A percentile compares a stretch with the other conserved stretches of the same genome.
Evolutionary conservation across 2,329 filamentous ascomycete genomes (phyloP).

Genomic region (Apiospora kogelbergensis): DNA sequence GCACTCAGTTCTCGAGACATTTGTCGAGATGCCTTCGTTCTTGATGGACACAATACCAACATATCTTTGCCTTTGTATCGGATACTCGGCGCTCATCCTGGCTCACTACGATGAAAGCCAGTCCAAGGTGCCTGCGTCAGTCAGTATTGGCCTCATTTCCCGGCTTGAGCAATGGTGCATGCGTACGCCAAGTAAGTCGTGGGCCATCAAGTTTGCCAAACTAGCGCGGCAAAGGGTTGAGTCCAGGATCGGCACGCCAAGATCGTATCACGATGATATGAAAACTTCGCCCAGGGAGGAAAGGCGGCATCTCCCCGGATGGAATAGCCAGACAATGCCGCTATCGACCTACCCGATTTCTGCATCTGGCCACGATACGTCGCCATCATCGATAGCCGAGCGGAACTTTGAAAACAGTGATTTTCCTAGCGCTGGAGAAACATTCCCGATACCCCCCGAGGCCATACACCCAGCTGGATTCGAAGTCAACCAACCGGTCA

Average conservation of each 20-base stretch:
- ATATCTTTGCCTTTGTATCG: conserved; percentile 30
- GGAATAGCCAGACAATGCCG: conserved; percentile 9
- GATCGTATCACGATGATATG: not conserved
- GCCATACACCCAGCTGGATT: conserved; percentile 8
- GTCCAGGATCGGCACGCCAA: conserved; percentile 18
- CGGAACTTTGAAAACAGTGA: conserved; percentile 12
- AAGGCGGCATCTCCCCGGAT: conserved; percentile 7
- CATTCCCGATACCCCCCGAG: conserved; percentile 12
- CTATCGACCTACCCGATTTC: conserved; percentile 5
- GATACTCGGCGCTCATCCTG: conserved; percentile 33
- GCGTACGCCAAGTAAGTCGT: conserved; percentile 30
- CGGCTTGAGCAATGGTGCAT: conserved; percentile 29
- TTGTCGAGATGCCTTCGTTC: conserved; percentile 31
- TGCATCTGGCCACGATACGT: conserved; percentile 8
- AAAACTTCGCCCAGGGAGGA: conserved; percentile 9
- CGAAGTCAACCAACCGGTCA: conserved; percentile 24
- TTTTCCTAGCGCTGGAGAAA: conserved; percentile 9
- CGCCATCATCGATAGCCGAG: conserved; percentile 11
- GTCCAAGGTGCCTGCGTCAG: conserved; percentile 28
- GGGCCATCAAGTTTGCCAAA: conserved; percentile 30
- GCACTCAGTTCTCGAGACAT: conserved; percentile 29
- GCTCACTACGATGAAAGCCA: conserved; percentile 32
- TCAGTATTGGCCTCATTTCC: conserved; percentile 28
- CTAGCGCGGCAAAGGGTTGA: conserved; percentile 30
- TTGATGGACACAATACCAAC: conserved; percentile 30